Percentiles rank a stretch among this genome's conserved stretches.
Conservation (phyloP, 805 yeast genomes). For the Myxozyma geophila region DNA sequence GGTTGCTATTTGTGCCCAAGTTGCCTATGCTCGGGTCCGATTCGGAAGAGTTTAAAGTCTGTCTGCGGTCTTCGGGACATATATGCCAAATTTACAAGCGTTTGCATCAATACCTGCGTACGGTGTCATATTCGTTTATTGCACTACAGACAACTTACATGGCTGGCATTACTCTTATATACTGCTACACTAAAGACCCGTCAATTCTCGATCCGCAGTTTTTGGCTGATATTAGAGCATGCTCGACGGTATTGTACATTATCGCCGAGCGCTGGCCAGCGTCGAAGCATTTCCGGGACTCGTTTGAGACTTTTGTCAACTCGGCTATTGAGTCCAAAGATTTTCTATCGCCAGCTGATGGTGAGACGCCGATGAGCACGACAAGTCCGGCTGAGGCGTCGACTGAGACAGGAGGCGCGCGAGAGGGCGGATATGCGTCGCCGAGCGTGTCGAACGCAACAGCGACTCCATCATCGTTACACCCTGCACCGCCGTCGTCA, state of each 20-base stretch:
- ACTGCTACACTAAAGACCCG: conserved; percentile 34
- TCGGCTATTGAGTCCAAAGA: conserved; percentile 30
- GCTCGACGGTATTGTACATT: conserved; percentile 30
- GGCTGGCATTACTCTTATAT: conserved; percentile 36
- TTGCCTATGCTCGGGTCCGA: conserved; percentile 31
- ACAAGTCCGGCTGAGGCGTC: background rate
- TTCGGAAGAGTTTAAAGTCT: conserved; percentile 30
- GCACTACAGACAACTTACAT: conserved; percentile 34
- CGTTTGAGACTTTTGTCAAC: conserved; percentile 31
- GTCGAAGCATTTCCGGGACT: conserved; percentile 33
- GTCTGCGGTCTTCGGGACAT: conserved; percentile 32
- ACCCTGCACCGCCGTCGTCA: background rate
- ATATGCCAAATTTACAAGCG: conserved; percentile 35
- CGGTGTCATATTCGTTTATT: conserved; percentile 32
- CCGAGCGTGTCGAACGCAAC: background rate
- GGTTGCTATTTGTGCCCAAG: conserved; percentile 33
- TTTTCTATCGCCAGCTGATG: conserved; percentile 3
- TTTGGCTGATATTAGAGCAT: conserved; percentile 31
- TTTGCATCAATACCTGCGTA: conserved; percentile 29
- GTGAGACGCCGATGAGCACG: background rate
- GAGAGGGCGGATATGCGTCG: background rate
- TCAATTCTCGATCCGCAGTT: conserved; percentile 33
- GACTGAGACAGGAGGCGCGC: background rate
- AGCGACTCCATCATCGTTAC: background rate
- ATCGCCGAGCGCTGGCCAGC: conserved; percentile 37